Evolutionary conservation across 2,329 filamentous ascomycete genomes (phyloP).

Genomic region (Scedosporium minutisporum): DNA sequence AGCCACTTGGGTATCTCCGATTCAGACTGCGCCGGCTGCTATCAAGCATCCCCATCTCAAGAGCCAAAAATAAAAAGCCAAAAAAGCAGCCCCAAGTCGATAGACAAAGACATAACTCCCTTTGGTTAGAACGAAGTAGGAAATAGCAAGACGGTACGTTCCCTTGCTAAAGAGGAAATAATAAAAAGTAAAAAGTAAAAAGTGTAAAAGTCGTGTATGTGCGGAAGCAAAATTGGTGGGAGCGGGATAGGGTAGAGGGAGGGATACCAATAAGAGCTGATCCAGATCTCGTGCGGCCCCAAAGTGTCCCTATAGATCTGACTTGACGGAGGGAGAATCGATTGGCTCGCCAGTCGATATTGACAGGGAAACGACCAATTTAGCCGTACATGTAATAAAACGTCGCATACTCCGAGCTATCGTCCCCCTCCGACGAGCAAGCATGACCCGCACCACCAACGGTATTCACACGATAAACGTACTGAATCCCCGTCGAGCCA

Average conservation of each 20-base stretch:
- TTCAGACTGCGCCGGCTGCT: background rate
- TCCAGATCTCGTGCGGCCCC: background rate
- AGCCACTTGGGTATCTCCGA: background rate
- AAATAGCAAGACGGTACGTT: background rate
- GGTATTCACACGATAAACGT: conserved; percentile 46
- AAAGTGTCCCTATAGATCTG: background rate
- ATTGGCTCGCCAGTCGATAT: no score
- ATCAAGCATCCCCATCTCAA: background rate
- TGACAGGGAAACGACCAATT: conserved; percentile 5
- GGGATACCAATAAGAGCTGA: background rate
- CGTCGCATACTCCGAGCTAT: conserved; percentile 47
- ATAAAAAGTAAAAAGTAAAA: background rate
- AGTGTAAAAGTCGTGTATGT: no score
- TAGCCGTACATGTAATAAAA: conserved; percentile 48
- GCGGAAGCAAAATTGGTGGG: background rate
- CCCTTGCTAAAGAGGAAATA: background rate
- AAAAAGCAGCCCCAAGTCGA: background rate
- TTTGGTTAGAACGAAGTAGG: no score
- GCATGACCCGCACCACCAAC: conserved; percentile 37
- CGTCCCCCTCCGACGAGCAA: conserved; percentile 28
- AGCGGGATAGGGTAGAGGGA: background rate
- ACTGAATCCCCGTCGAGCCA: conserved; percentile 24
- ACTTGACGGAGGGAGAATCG: no score
- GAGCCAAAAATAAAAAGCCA: background rate
- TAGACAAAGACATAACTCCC: no score